These are phyloP conservation scores for Kodamaea alishanica DNA, from an alignment of 1,139 yeast genomes.

Conservation along the genomic window DNA sequence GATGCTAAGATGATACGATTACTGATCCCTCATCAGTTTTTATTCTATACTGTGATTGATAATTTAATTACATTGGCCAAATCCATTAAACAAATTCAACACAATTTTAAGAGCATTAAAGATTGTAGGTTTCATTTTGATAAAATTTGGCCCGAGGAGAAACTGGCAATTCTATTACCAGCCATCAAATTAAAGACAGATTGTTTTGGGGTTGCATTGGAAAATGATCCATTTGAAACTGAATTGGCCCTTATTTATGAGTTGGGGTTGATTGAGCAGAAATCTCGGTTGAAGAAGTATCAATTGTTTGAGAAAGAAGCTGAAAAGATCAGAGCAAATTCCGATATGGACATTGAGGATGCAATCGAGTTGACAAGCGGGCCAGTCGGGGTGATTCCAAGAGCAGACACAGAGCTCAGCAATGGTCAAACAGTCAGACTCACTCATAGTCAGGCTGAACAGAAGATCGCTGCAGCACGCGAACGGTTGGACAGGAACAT, in stretches of 20 bases:
- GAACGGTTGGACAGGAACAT: constrained; percentile 43
- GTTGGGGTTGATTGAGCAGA: constrained; percentile 38
- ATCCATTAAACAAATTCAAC: constrained; percentile 51
- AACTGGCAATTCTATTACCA: constrained; percentile 30
- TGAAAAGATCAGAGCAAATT: constrained; percentile 11
- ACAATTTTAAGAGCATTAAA: constrained; percentile 45
- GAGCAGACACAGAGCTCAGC: not conserved
- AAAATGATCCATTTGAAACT: constrained; percentile 43
- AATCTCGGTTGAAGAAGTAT: constrained; percentile 27
- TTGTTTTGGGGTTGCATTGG: constrained; percentile 35
- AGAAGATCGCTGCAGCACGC: constrained; percentile 32
- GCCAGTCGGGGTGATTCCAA: not conserved
- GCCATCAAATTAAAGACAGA: constrained; percentile 28
- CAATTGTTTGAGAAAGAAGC: constrained; percentile 28
- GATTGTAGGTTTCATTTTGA: constrained; percentile 36
- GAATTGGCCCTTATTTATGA: constrained; percentile 39
- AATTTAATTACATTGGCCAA: constrained; percentile 60
- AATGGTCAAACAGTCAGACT: constrained; percentile 5
- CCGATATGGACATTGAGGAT: constrained; percentile 15
- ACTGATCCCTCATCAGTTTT: constrained; percentile 57
- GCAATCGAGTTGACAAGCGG: constrained; percentile 12
- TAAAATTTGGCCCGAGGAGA: constrained; percentile 33
- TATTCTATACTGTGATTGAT: constrained; percentile 64
- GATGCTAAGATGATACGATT: constrained; percentile 29
- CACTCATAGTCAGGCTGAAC: constrained; percentile 24